Percentiles rank a stretch among this genome's conserved stretches.
These are phyloP conservation scores for Coemansia sp. DNA, from an alignment of 192 early-diverging fungal genomes.

Conservation along the genomic window DNA sequence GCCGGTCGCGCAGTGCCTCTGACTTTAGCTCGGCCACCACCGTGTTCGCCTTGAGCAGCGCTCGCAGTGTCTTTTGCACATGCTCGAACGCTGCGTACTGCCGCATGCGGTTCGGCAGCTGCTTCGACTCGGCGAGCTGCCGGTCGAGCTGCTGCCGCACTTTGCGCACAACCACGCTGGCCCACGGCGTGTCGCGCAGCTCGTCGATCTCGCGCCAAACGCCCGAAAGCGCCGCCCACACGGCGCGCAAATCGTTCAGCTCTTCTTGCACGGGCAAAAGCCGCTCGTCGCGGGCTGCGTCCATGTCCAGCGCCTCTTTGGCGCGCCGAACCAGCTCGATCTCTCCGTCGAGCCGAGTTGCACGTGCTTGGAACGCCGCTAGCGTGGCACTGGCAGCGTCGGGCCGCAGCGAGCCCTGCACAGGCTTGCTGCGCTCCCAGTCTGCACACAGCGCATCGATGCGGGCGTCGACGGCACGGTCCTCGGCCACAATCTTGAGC, in stretches of 20 bases:
- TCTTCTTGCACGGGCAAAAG: slow-evolving; percentile 89
- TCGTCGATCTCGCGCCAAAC: slow-evolving; percentile 85
- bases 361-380: slow-evolving; percentile 78
- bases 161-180: slow-evolving; percentile 84
- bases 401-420: slow-evolving; percentile 89
- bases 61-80: slow-evolving; percentile 81
- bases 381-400: slow-evolving; percentile 81
- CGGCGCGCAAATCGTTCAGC: slow-evolving; percentile 83
- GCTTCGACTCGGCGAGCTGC: slow-evolving; percentile 78
- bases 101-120: slow-evolving; percentile 94
- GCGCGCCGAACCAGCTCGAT: slow-evolving; percentile 85
- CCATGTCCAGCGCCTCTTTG: slow-evolving; percentile 92
- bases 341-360: slow-evolving; percentile 79
- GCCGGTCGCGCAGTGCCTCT: slow-evolving; percentile 92
- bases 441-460: slow-evolving; percentile 79
- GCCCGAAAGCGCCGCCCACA: slow-evolving; percentile 81
- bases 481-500: slow-evolving; percentile 92
- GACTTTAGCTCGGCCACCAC: slow-evolving; percentile 90
- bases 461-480: slow-evolving; percentile 81
- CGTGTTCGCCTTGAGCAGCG: slow-evolving; percentile 77
- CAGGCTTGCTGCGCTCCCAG: slow-evolving; percentile 95
- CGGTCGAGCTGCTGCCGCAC: slow-evolving; percentile 83
- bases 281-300: slow-evolving; percentile 64
- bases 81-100: slow-evolving; percentile 97
- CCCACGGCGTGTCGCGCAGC: slow-evolving; percentile 86